Conservation (phyloP, 1,284 basidiomycete species). For the Somion occarium region DNA sequence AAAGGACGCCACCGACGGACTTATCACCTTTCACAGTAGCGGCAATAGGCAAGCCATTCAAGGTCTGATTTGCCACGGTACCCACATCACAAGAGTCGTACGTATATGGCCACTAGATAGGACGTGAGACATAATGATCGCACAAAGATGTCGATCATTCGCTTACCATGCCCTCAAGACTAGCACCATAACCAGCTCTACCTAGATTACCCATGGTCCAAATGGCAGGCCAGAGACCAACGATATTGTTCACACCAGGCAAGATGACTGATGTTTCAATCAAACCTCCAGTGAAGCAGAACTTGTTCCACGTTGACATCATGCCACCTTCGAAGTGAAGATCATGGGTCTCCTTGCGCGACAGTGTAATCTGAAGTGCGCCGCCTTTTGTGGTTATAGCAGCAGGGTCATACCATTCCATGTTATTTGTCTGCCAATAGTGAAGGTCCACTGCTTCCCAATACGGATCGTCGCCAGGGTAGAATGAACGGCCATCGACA, state of each 20-base stretch:
- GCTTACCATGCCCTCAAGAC: conserved; percentile 47
- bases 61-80: conserved; percentile 47
- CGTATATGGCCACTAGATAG: conserved; percentile 45
- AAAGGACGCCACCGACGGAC: conserved; percentile 28
- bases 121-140: neutral
- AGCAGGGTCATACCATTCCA: conserved; percentile 76
- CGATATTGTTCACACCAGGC: conserved; percentile 63
- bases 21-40: conserved; percentile 41
- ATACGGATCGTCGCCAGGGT: conserved; percentile 56
- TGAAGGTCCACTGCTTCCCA: conserved; percentile 72
- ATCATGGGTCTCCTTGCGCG: conserved; percentile 60
- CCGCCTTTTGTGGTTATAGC: conserved; percentile 79
- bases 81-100: conserved; percentile 56
- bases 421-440: conserved; percentile 59
- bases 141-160: too few species aligned
- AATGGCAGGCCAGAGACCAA: conserved; percentile 51
- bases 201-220: conserved; percentile 58
- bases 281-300: conserved; percentile 90
- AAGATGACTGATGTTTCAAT: conserved; percentile 72
- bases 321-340: conserved; percentile 74
- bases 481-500: conserved; percentile 75
- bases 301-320: conserved; percentile 83
- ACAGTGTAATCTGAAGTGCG: conserved; percentile 75
- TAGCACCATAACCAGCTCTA: conserved; percentile 56
- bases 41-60: conserved; percentile 31